Evolutionary conservation across 1,284 basidiomycete species (phyloP), one percentile per base, ranked within the genome.

Genomic region (Lentinula novae-zelandiae): DNA sequence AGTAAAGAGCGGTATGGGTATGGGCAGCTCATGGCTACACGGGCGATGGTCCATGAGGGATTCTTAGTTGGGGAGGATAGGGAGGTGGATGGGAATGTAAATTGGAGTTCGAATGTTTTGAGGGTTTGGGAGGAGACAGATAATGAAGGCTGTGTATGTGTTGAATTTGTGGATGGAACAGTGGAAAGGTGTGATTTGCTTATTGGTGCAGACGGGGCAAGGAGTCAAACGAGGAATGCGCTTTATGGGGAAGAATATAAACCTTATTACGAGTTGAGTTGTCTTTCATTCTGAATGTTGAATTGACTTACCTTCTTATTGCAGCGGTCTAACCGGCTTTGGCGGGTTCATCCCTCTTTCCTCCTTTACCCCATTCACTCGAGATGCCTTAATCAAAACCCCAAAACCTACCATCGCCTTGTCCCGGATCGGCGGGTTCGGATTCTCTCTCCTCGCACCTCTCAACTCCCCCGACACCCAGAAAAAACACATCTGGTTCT

Each of bases 181-280:
- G 40, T 53, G 12, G 49, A 58, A 15, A 17, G 33, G 5, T 58
- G 57, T 15, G 48, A 58, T 52, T 10, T 58, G 13, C 57, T 58
- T 8, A 58, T 58, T 44, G 57, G 57, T 15, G 48, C 57, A 10
- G 57, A 58, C 40, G 57, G 57, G 3, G 44, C 57, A 1, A 39
- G 57, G 31, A 58, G 57, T 42, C n/a, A 38, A n/a, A 52, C 38
- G 9, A 39, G 57, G 15, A 44, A 58, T 52, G 48, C 57, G 20
- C 13, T 58, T n/a, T 58, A 42, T 44, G 57, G 38, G 20, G 20
- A 58, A 31, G 50, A 58, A 34, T 58, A 58, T n/a, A 49, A 49
- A 3, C 36, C 57, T 15, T n/a, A 27, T n/a, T 58, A 58, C 36
- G 50, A 58, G 57, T 58, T 22, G 10, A 22, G 22, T 22, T 22